Base-by-base conservation (phyloP, 768 basidiomycete species). In the Inosperma sp. region DNA sequence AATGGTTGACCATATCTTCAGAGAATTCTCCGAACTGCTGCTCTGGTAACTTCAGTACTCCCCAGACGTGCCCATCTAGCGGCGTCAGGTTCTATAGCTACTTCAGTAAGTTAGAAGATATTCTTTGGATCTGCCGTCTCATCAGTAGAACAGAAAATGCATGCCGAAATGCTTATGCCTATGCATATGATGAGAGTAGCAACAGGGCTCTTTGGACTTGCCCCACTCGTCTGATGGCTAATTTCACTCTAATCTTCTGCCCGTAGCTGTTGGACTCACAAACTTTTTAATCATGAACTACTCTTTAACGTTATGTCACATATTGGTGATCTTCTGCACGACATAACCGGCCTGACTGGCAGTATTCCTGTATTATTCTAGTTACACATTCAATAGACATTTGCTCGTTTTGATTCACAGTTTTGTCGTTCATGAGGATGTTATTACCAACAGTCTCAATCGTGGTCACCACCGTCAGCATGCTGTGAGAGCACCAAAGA, bases 1-100 rank as follows among this genome's bases (percentile, higher is more conserved):
- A n/a, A n/a, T n/a, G n/a, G n/a, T n/a, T n/a, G n/a, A n/a, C n/a
- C n/a, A n/a, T n/a, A n/a, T n/a, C n/a, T n/a, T n/a, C n/a, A n/a
- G n/a, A n/a, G n/a, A 76, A 86, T 66, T 82, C 81, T 21, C 64
- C 72, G 4, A 82, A 84, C 59, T 86, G 84, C 64, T 87, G 84
- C 68, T 72, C 72, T 19, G 82, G 82, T 5, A 59, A 58, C 37
- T 68, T 73, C 60, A 61, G 65, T 59, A 78, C 75, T 3, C 60
- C 77, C 1, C 62, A 59, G 7, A 83, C 81, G 0, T 86, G 84
- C 62, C 83, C 82, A n/a, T 45, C 75, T 4, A 77, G 78, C 1
- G 68, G 69, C 56, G 70, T 73, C 26, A 56, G 56, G 3, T 71
- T 58, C 52, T 72, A 75, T 54, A 62, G 57, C 51, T 73, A 72